phyloP scores from a whole-genome alignment of 2,329 filamentous ascomycete genomes.

The Cercospora nicotianae region DNA sequence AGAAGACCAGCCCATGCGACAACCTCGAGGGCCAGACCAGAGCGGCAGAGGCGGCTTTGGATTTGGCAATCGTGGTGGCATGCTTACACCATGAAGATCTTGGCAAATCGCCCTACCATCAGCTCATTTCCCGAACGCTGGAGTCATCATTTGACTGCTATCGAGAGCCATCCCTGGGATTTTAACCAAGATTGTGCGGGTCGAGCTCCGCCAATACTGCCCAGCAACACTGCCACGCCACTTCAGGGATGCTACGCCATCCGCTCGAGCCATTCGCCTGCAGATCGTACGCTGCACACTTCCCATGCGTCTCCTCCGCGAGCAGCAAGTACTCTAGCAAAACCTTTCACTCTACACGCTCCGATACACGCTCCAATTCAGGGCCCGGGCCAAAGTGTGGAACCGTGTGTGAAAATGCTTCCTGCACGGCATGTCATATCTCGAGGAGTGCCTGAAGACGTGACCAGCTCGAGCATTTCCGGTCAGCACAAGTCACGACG shows the following conservation, averaged over 20 bases:
- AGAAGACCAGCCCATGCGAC: constrained; percentile 67
- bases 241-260: neutral
- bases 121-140: neutral
- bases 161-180: neutral
- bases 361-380: neutral
- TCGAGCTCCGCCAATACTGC: neutral
- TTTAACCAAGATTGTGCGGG: neutral
- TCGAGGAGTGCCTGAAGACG: neutral
- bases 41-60: constrained; percentile 76
- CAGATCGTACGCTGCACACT: neutral
- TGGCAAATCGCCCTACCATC: neutral
- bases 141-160: neutral
- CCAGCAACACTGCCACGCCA: neutral
- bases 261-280: neutral
- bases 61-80: constrained; percentile 64
- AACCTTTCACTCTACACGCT: neutral
- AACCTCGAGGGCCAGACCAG: constrained; percentile 75
- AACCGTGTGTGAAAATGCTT: neutral
- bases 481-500: neutral
- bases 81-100: neutral
- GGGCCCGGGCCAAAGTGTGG: neutral
- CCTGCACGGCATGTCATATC: neutral
- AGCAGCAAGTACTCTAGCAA: neutral
- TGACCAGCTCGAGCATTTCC: neutral
- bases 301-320: neutral